Base-by-base conservation (phyloP, 176 grass and related monocot genomes). In the Zea luxurians region DNA sequence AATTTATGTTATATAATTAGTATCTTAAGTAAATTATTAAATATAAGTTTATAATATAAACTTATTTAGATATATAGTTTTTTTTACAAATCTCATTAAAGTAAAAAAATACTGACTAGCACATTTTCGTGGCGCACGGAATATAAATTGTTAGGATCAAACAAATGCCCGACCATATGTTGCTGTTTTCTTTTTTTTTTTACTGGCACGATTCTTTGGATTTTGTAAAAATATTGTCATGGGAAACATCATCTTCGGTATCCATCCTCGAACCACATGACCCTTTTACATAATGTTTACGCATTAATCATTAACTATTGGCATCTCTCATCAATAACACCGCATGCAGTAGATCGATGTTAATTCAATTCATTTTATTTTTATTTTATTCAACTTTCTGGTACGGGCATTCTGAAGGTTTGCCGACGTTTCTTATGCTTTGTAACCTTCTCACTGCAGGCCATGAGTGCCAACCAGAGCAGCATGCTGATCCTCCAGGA, bases 401-500 rank as follows among this genome's bases (percentile, higher is more conserved):
- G 38, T 17, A 1, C 10, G 6, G 18, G 6, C 8, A 6, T 48
- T 73, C 8, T 73, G 35, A 58, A 17, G 36, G 15, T 21, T 43
- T 66, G 3, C 13, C 60, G 20, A 18, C 41, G 45, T 8, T 15
- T 46, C 48, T 48, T 40, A 83, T 68, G 10, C 45, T 57, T 37
- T 73, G 7, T 70, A 5, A 10, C 37, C 65, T 84, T 36, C 40
- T 71, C 13, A 9, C 49, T 70, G 45, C 86, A 99, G 96, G 92
- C 96, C 0, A 66, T 92, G 68, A 95, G 62, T 59, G 84, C 92
- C 76, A 94, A 89, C 79, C 96, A 95, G 72, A 99, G 89, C 78
- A 99, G 96, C 92, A 99, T 99, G 92, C 69, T 99, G 60, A 99
- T 99, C 71, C 85, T 99, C 37, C 96, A 99, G 61, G 96, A 99